Base-by-base conservation (phyloP, 2,329 filamentous ascomycete genomes). In the Plectosphaerella cucumerina region DNA sequence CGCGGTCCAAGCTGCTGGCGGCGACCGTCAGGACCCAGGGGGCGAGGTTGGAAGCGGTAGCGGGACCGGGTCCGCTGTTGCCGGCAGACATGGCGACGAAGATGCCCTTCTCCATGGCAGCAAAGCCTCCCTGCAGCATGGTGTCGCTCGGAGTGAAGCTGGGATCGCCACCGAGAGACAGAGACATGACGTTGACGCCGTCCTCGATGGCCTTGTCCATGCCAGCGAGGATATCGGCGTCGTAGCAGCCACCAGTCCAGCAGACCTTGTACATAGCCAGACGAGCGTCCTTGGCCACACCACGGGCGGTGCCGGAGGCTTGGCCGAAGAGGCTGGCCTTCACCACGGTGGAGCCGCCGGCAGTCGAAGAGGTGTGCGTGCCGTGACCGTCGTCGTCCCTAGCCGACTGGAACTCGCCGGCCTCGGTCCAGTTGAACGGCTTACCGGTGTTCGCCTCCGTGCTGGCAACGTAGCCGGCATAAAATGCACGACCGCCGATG, bases 401-500 rank as follows among this genome's bases (percentile, higher is more conserved):
- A 3, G 51, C 14, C 10, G 51, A 53, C 18, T 39, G 20, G 14
- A n/a, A 47, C 10, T 44, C 15, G 11, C 44, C 39, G 26, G 26
- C 26, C 26, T 31, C 26, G 31, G 44, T 47, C 51, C 48, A 47
- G 37, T 44, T 50, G 31, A 33, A 50, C 21, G 22, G 23, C 26
- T 31, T 31, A 14, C 12, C 31, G 9, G 15, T 50, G 5, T 15
- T 23, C n/a, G 44, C n/a, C 14, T 21, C 33, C 0, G n/a, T 3
- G 2, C 14, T 21, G 14, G 37, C 51, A 3, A 47, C 43, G 21
- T 35, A 44, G 1, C 46, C 54, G 37, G 50, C 53, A 23, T 23
- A 53, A 22, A 46, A 55, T 21, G 37, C 44, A 20, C 49, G 50
- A 10, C 53, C 54, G 18, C 54, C 54, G 14, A 57, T 47, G 18